Evolutionary conservation across 352 stramenopile species (phyloP).

Genomic region (Phytophthora melonis): DNA sequence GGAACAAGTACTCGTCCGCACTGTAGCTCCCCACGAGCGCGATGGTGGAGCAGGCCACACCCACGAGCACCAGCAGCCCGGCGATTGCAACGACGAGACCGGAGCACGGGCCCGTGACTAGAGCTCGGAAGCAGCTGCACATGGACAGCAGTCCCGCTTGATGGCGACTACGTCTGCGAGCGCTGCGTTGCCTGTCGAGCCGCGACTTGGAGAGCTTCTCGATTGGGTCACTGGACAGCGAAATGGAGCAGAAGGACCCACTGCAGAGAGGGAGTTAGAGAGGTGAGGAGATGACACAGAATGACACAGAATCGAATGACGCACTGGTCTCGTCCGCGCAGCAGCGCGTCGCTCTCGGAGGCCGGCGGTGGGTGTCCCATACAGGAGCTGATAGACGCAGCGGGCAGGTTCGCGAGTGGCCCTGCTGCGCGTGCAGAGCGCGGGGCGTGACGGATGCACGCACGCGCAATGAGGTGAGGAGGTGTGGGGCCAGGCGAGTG

Average conservation of each 20-base stretch:
- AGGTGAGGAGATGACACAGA: background rate
- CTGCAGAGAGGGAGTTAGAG: slow-evolving; percentile 19
- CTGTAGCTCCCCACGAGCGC: slow-evolving; percentile 44
- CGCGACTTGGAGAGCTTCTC: slow-evolving; percentile 48
- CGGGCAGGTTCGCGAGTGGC: background rate
- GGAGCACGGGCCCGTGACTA: slow-evolving; percentile 33
- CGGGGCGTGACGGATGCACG: background rate
- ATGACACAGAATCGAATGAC: slow-evolving; percentile 21
- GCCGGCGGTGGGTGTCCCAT: slow-evolving; percentile 34
- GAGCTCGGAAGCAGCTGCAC: slow-evolving; percentile 36
- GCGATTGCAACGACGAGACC: slow-evolving; percentile 47
- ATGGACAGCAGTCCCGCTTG: slow-evolving; percentile 16
- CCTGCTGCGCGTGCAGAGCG: background rate
- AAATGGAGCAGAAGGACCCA: slow-evolving; percentile 72
- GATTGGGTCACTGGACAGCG: slow-evolving; percentile 58
- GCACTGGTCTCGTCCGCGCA: slow-evolving; percentile 46
- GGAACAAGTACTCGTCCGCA: slow-evolving; percentile 73
- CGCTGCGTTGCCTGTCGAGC: slow-evolving; percentile 5
- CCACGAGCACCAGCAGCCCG: slow-evolving; percentile 47
- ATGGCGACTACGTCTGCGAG: slow-evolving; percentile 9
- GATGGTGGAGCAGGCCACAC: slow-evolving; percentile 49
- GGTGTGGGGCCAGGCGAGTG: background rate
- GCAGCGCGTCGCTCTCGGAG: slow-evolving; percentile 38
- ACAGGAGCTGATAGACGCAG: background rate
- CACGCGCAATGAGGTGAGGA: background rate